These are phyloP conservation scores for Astragalus glycyphyllos DNA, from an alignment of 306 rosid genomes.

Conservation along the genomic window DNA sequence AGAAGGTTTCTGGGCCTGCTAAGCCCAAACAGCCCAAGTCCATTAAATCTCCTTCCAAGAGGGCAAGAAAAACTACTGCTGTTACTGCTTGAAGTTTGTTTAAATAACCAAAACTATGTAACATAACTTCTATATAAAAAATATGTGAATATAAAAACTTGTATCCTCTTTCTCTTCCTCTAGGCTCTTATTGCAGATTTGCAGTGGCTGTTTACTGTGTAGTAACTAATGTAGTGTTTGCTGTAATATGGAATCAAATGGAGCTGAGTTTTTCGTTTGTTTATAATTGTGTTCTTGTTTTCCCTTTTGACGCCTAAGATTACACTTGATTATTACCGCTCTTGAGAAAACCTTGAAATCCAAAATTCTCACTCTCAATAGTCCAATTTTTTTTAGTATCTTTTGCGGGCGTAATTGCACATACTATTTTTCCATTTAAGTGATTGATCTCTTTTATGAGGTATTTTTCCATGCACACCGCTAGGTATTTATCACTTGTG, in stretches of 20 bases:
- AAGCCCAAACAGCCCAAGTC: constrained; percentile 86
- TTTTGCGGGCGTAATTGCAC: too few relatives aligned
- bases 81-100: constrained; percentile 18
- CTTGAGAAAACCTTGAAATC: too few relatives aligned
- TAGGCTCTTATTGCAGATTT: not conserved
- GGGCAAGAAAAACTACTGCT: constrained; percentile 55
- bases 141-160: constrained; percentile 11
- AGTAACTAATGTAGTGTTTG: not conserved
- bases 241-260: constrained; percentile 1
- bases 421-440: too few relatives aligned
- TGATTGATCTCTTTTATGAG: too few relatives aligned
- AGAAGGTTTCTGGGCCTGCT: constrained; percentile 53
- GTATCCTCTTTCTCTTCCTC: not conserved
- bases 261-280: not conserved
- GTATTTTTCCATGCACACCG: too few relatives aligned
- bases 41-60: constrained; percentile 65
- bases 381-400: too few relatives aligned
- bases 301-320: not conserved
- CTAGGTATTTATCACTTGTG: too few relatives aligned
- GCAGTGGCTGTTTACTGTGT: not conserved
- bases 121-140: not conserved
- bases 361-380: too few relatives aligned
- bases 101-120: not conserved
- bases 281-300: not conserved
- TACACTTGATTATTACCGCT: too few relatives aligned